A percentile compares a stretch with the other conserved stretches of the same genome.
phyloP scores from a whole-genome alignment of 345 rosid species.

The Hypericum androsaemum region DNA sequence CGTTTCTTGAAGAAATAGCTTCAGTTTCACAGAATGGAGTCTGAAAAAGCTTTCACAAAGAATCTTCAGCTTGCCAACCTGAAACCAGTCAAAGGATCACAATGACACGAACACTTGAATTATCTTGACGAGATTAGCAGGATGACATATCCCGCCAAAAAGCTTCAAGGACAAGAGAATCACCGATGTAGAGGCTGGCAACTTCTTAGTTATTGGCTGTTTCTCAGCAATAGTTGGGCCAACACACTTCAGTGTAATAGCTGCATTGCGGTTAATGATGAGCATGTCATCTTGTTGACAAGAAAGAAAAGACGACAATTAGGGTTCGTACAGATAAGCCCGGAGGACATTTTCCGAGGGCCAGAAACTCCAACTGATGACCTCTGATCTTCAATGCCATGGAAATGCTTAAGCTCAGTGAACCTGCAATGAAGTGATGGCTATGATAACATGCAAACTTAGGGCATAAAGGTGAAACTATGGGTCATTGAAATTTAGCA shows the following conservation, averaged over 20 bases:
- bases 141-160: not conserved
- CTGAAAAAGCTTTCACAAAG: slow-evolving; percentile 76
- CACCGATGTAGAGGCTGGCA: slow-evolving; percentile 82
- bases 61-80: slow-evolving; percentile 80
- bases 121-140: not conserved
- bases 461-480: too few relatives aligned
- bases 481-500: too few relatives aligned
- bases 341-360: slow-evolving; percentile 77
- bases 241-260: slow-evolving; percentile 66
- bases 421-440: slow-evolving; percentile 36
- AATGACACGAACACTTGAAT: not conserved
- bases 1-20: slow-evolving; percentile 64
- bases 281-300: not conserved
- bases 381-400: slow-evolving; percentile 77
- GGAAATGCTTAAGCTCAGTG: slow-evolving; percentile 55
- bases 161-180: slow-evolving; percentile 13
- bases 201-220: slow-evolving; percentile 54
- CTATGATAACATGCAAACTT: too few relatives aligned
- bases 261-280: slow-evolving; percentile 34
- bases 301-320: slow-evolving; percentile 2
- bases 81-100: slow-evolving; percentile 4
- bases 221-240: slow-evolving; percentile 87
- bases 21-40: slow-evolving; percentile 46
- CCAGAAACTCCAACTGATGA: slow-evolving; percentile 38
- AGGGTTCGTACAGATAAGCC: slow-evolving; percentile 52